Percentiles rank a stretch among this genome's conserved stretches.
Evolutionary conservation across 2,329 filamentous ascomycete species (phyloP).

Genomic region (Leptographium flavum): DNA sequence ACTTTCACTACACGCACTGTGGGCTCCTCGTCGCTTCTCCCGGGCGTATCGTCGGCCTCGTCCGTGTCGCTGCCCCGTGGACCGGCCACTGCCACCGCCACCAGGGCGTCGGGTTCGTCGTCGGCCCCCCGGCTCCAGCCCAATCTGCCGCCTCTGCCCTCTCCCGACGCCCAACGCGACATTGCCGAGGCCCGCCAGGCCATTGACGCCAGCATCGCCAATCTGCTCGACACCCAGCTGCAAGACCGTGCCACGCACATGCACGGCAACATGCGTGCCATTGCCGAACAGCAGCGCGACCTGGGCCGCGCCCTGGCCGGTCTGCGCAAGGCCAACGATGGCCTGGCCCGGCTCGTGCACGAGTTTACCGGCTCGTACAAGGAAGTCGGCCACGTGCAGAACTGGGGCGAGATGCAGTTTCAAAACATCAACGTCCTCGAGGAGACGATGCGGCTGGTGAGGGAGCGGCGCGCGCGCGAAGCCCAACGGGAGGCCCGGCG

Average conservation of each 20-base stretch:
- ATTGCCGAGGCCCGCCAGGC: conserved; percentile 43
- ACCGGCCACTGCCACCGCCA: background rate
- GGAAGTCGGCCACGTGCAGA: conserved; percentile 70
- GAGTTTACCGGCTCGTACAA: conserved; percentile 52
- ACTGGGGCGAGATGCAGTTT: conserved; percentile 75
- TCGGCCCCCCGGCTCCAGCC: conserved; percentile 3
- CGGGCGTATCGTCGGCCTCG: background rate
- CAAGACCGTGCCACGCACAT: conserved; percentile 53
- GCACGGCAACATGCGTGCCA: conserved; percentile 51
- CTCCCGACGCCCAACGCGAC: conserved; percentile 28
- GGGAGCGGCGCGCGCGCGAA: conserved; percentile 13
- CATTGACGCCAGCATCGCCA: conserved; percentile 49
- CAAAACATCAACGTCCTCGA: conserved; percentile 49
- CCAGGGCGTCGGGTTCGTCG: no score
- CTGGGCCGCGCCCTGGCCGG: conserved; percentile 44
- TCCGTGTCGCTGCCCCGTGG: background rate
- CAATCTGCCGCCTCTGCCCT: conserved; percentile 26
- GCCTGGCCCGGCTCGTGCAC: conserved; percentile 49
- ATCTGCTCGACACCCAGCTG: conserved; percentile 55
- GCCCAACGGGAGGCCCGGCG: conserved; percentile 6
- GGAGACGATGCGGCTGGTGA: conserved; percentile 47
- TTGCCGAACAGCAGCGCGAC: conserved; percentile 53
- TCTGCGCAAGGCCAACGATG: conserved; percentile 49
- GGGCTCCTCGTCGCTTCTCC: background rate
- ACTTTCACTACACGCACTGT: background rate